Evolutionary conservation across 495 filamentous ascomycete species (phyloP).

Genomic region (Aspergillus bertholletiae): DNA sequence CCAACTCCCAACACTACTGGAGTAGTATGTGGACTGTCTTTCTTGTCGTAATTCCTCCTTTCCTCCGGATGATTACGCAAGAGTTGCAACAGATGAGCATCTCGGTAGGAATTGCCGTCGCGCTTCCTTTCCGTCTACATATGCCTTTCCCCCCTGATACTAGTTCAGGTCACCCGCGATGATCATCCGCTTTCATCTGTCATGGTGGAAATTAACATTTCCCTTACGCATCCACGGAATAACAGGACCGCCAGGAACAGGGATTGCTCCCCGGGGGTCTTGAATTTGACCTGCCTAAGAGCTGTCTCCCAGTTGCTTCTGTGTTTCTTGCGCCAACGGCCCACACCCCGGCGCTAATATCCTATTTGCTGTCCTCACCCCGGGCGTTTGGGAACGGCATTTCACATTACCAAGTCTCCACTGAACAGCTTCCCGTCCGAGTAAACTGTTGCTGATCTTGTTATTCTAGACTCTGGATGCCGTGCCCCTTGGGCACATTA

Average conservation of each 20-base stretch:
- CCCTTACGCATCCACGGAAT: not conserved
- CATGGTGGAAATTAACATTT: not conserved
- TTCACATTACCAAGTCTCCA: not conserved
- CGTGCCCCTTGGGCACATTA: not conserved
- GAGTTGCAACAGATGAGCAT: no score
- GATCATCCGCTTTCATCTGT: not conserved
- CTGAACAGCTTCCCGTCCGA: not conserved
- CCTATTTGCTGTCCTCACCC: not conserved
- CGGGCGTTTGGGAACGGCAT: not conserved
- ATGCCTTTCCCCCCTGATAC: not conserved
- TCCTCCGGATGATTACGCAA: no score
- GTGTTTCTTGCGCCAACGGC: not conserved
- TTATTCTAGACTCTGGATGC: not conserved
- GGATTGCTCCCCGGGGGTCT: not conserved
- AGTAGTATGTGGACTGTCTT: no score
- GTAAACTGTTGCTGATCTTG: not conserved
- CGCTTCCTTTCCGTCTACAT: not conserved
- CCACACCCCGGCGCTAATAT: not conserved
- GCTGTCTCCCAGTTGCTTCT: not conserved
- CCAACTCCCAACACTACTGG: no score
- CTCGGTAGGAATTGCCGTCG: no score
- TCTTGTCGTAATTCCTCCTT: no score
- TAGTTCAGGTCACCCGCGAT: not conserved
- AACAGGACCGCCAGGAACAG: not conserved
- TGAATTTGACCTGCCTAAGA: not conserved